Percentiles rank a stretch among this genome's conserved stretches.
Conservation (phyloP, 257 asterid species). For the Penstemon eatonii region DNA sequence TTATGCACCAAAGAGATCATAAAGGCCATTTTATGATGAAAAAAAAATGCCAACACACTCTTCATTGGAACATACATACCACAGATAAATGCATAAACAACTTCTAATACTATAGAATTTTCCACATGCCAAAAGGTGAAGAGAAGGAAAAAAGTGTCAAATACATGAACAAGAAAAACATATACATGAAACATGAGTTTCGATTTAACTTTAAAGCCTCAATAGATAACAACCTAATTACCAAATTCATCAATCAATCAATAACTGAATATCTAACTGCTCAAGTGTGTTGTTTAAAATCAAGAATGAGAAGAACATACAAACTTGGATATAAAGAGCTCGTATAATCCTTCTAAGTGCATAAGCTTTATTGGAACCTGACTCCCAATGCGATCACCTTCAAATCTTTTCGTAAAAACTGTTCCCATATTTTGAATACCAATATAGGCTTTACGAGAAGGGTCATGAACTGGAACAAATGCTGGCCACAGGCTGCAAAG, state of each 20-base stretch:
- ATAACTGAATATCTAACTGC: constrained; percentile 5
- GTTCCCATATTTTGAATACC: constrained; percentile 99
- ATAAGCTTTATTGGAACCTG: constrained; percentile 94
- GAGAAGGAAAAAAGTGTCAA: not conserved
- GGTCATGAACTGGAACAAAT: constrained; percentile 98
- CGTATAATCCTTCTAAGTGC: constrained; percentile 98
- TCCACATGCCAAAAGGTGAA: not conserved
- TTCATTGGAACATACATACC: constrained; percentile 12
- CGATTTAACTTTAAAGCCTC: constrained; percentile 14
- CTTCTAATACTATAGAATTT: not conserved
- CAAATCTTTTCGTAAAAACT: constrained; percentile 90
- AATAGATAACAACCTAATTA: not conserved
- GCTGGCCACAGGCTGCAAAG: constrained; percentile 94
- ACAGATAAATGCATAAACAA: constrained; percentile 7
- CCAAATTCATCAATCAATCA: constrained; percentile 6
- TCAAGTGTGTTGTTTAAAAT: constrained; percentile 1
- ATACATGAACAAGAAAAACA: not conserved
- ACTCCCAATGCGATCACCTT: constrained; percentile 89
- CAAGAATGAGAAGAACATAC: constrained; percentile 35
- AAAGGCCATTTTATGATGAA: constrained; percentile 10
- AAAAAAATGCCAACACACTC: constrained; percentile 1
- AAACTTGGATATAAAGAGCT: constrained; percentile 84
- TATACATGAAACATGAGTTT: constrained; percentile 6
- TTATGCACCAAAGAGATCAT: constrained; percentile 16
- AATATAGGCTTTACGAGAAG: constrained; percentile 90